Evolutionary conservation across 306 rosid species (phyloP), one percentile per base, ranked within the genome.

Genomic region (Vachellia pachyceras): DNA sequence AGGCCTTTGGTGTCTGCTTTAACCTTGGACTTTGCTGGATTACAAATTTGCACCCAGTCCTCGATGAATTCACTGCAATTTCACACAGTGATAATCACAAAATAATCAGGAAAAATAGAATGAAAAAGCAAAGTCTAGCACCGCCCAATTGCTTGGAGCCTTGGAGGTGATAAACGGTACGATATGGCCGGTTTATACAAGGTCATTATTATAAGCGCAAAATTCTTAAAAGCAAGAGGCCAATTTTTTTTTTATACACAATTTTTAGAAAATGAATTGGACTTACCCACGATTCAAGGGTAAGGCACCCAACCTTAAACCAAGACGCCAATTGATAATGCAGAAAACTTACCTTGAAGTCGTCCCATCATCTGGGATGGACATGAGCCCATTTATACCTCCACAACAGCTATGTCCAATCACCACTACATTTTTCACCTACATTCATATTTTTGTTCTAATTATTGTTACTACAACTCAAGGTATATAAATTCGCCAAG

Each of bases 371-470:
- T 90, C 97, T 0, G 98, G 94, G 82, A 95, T 91, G 6, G 98
- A 91, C 99, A 95, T 95, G 76, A 95, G 97, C 5, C 99, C 99
- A 88, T 89, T 93, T 80, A 95, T 95, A 25, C 99, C 99, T 29
- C 99, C 99, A 69, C 99, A 95, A 86, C 93, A 87, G 68, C 99
- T 95, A 79, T 95, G 99, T 66, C 98, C 97, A 81, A 95, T 95
- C 12, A 95, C 97, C 79, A 95, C 85, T 29, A 95, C 93, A 91
- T 91, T 87, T 88, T 95, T 94, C 88, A 95, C 98, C 99, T 95
- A 80, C 39, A 15, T 55, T 9, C 13, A 39, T 46, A 45, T 0
- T 77, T 49, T 77, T 63, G 1, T 35, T 76, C 83, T n/a, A n/a
- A n/a, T 5, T 0, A 18, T 18, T 18, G 7, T 18, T 63, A 76